Evolutionary conservation across 23 red algal species (phyloP), one percentile per base, ranked within the genome.

Genomic region (Gracilaria gracilis): DNA sequence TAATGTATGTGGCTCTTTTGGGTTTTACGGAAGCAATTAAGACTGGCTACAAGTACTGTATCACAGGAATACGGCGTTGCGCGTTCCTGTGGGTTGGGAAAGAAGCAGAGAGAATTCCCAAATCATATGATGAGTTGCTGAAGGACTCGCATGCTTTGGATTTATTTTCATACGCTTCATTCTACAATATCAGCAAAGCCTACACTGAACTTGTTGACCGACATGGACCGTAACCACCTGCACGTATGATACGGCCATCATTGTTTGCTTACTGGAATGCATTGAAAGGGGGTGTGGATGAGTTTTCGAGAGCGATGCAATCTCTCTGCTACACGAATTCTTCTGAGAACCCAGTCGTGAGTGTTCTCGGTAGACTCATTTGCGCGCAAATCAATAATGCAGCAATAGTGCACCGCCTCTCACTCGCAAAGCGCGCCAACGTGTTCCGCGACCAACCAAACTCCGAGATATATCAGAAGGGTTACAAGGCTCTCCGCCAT

Each of bases 101-200:
- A 21, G 59, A 67, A 20, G n/a, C 58, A 15, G 70, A 25, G 81
- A 28, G 70, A 13, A 51, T 85, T 37, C 7, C 55, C 16, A 25
- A 71, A 37, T 0, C 69, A 31, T 85, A 69, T 32, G 81, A 85
- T 23, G 23, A 12, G 15, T n/a, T 69, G 32, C 61, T 85, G 58
- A 66, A 85, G 31, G n/a, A 37, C 44, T 69, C 81, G 0, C 61
- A 85, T 46, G 58, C 58, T 24, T 70, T 59, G 19, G 81, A 85
- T 55, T 31, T 85, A 23, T 40, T 70, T 39, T 44, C 32, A 20
- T 85, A 44, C 39, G 37, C 62, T 33, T 70, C 1, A 15, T 85
- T 44, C 38, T 85, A 85, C 38, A 70, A 46, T 49, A 21, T 85
- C 11, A 69, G 81, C 39, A 24, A 70, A 17, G 81, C 81, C 5